phyloP scores from a whole-genome alignment of 805 yeast species.

The Wickerhamomyces ciferrii region DNA sequence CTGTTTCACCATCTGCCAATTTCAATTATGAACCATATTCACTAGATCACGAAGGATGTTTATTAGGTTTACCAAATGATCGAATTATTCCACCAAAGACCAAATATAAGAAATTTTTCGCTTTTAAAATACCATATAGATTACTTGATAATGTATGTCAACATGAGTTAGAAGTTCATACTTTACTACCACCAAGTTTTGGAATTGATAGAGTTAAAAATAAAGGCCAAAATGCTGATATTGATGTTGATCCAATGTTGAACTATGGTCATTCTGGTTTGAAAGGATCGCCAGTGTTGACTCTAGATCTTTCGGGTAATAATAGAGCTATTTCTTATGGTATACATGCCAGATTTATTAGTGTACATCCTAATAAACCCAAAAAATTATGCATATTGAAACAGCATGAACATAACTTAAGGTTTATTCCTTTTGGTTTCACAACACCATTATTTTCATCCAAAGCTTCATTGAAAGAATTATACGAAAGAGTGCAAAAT shows the following conservation, averaged over 20 bases:
- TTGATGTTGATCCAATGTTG: conserved; percentile 24
- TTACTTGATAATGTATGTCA: conserved; percentile 48
- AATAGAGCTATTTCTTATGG: conserved; percentile 44
- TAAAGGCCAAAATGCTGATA: conserved; percentile 24
- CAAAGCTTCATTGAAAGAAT: conserved; percentile 2
- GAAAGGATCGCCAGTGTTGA: conserved; percentile 49
- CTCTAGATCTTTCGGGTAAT: conserved; percentile 44
- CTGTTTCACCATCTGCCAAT: conserved; percentile 47
- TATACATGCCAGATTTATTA: conserved; percentile 53
- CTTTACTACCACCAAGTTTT: conserved; percentile 34
- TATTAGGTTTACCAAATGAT: conserved; percentile 43
- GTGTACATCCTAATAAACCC: conserved; percentile 28
- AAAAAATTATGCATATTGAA: conserved; percentile 25
- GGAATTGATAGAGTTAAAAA: conserved; percentile 29
- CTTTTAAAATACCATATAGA: conserved; percentile 51
- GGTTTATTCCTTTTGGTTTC: conserved; percentile 37
- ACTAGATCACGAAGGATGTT: conserved; percentile 41
- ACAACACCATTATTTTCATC: conserved; percentile 17
- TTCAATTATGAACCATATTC: conserved; percentile 38
- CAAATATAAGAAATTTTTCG: conserved; percentile 52
- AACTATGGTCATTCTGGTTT: conserved; percentile 48
- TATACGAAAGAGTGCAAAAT: conserved; percentile 8
- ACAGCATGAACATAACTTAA: conserved; percentile 29
- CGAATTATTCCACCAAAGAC: conserved; percentile 42
- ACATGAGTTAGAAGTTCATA: conserved; percentile 34